Percentiles rank a stretch among this genome's conserved stretches.
phyloP scores from a whole-genome alignment of 768 basidiomycete species.

The Butyriboletus loyo region DNA sequence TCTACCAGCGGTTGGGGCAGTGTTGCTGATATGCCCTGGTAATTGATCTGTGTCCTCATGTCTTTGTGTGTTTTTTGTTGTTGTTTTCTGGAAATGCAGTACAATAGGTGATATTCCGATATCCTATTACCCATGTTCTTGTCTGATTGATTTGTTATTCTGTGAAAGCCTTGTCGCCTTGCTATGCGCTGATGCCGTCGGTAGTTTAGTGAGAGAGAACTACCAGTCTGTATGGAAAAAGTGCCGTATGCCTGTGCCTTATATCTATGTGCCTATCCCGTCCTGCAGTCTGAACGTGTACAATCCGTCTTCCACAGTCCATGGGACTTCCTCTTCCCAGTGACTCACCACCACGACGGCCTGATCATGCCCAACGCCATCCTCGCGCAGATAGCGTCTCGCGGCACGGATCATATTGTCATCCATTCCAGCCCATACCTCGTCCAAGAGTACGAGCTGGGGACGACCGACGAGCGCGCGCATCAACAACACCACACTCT shows the following conservation, averaged over 20 bases:
- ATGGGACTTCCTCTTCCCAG: constrained; percentile 91
- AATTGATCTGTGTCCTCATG: background rate
- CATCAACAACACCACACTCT: constrained; percentile 79
- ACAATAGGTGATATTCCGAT: constrained; percentile 1
- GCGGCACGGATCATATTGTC: constrained; percentile 68
- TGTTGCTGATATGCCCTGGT: constrained; percentile 23
- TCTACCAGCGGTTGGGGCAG: constrained; percentile 28
- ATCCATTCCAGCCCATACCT: constrained; percentile 93
- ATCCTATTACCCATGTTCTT: background rate
- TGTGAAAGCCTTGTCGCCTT: background rate
- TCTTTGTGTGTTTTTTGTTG: background rate
- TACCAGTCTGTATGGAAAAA: background rate
- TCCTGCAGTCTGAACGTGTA: constrained; percentile 35
- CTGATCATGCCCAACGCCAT: constrained; percentile 54
- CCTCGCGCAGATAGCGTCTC: constrained; percentile 55
- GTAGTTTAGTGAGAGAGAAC: background rate
- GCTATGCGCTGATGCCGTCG: background rate
- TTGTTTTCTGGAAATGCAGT: background rate
- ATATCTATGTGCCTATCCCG: constrained; percentile 27
- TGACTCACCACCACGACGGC: constrained; percentile 85
- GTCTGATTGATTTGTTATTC: constrained; percentile 1
- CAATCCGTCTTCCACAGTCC: constrained; percentile 58
- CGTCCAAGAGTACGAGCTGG: constrained; percentile 80
- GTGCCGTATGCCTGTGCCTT: background rate
- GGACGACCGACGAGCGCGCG: constrained; percentile 78